These are phyloP conservation scores for Pelargonium nanum DNA, from an alignment of 345 rosid species.

Conservation along the genomic window DNA sequence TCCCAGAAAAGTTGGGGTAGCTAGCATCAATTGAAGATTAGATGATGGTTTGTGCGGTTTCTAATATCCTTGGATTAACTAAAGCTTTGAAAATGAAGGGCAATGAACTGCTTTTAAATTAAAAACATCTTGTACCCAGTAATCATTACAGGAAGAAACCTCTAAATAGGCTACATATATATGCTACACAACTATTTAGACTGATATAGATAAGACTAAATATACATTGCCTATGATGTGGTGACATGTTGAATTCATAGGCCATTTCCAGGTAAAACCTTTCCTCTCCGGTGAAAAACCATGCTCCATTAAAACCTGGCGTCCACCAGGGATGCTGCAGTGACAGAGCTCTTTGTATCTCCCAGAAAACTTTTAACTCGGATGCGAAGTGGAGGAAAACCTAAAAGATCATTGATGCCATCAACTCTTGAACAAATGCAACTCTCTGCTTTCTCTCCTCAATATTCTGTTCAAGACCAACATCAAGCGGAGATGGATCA, in stretches of 20 bases:
- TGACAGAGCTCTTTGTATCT: background rate
- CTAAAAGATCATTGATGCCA: slow-evolving; percentile 34
- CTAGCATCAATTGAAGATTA: too few species aligned
- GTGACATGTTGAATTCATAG: too few species aligned
- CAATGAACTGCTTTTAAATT: too few species aligned
- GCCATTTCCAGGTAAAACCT: background rate
- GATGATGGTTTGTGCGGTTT: too few species aligned
- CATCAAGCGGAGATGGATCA: slow-evolving; percentile 9
- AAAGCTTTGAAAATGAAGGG: too few species aligned
- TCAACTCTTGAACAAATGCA: slow-evolving; percentile 32
- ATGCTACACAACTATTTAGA: too few species aligned
- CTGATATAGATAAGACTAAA: background rate
- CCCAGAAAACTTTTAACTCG: background rate
- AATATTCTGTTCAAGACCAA: slow-evolving; percentile 15
- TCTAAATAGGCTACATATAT: background rate
- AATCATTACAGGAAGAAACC: background rate
- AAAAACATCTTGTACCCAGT: too few species aligned
- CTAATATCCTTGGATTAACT: too few species aligned
- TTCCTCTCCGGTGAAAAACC: background rate
- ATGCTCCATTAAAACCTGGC: background rate
- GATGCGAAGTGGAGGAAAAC: slow-evolving; percentile 2
- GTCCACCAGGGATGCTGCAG: too few species aligned
- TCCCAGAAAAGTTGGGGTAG: too few species aligned
- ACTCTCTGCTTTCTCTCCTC: slow-evolving; percentile 43
- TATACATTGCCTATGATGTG: background rate